Evolutionary conservation across 192 early-diverging fungal genomes (phyloP).

Genomic region (Coemansia sp.): DNA sequence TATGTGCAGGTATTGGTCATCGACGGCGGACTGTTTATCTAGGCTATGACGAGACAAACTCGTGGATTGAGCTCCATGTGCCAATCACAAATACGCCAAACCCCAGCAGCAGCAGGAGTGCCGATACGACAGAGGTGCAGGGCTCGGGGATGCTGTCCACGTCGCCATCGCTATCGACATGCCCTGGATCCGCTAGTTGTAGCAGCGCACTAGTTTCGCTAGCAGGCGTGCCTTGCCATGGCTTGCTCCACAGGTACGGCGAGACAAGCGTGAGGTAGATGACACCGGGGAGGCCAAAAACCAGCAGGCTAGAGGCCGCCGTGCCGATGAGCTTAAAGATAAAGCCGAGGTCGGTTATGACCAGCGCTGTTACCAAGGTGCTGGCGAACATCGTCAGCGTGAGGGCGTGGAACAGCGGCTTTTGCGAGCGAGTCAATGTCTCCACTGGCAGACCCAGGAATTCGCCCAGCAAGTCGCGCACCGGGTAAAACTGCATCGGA

Average conservation of each 20-base stretch:
- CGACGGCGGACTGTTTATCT: slow-evolving; percentile 39
- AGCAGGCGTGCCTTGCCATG: neutral
- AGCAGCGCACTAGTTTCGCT: neutral
- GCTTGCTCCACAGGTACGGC: slow-evolving; percentile 22
- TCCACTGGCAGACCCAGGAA: slow-evolving; percentile 23
- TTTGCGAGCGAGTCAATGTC: neutral
- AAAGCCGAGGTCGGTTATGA: slow-evolving; percentile 47
- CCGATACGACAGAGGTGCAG: slow-evolving; percentile 16
- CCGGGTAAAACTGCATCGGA: slow-evolving; percentile 57
- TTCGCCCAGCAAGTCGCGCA: slow-evolving; percentile 36
- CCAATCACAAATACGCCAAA: slow-evolving; percentile 41
- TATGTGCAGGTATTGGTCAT: slow-evolving; percentile 39
- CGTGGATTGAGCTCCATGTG: slow-evolving; percentile 35
- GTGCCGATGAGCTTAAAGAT: slow-evolving; percentile 57
- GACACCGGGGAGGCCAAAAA: slow-evolving; percentile 45
- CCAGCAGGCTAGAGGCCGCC: slow-evolving; percentile 39
- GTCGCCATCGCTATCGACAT: neutral
- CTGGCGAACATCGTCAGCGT: slow-evolving; percentile 29
- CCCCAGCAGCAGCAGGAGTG: slow-evolving; percentile 27
- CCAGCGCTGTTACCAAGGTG: slow-evolving; percentile 35
- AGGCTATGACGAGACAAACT: slow-evolving; percentile 15
- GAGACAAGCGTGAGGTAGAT: slow-evolving; percentile 45
- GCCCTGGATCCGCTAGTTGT: neutral
- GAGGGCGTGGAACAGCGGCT: slow-evolving; percentile 14
- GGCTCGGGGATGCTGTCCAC: slow-evolving; percentile 29